Evolutionary conservation across 1,139 yeast genomes (phyloP), one percentile per base, ranked within the genome.

Genomic region (Barnettozyma hawaiiensis): DNA sequence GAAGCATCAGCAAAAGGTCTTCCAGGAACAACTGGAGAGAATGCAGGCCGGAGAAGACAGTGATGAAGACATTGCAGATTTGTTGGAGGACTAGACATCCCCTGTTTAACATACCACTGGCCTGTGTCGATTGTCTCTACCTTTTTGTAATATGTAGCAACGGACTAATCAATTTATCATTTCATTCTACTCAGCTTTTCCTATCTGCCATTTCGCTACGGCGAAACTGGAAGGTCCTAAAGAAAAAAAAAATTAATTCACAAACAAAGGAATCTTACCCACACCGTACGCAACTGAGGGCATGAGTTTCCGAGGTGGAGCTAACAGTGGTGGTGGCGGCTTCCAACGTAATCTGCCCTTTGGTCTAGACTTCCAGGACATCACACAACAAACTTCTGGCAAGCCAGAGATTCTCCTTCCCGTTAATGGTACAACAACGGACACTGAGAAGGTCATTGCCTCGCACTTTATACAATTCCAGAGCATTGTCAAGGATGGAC

Each of bases 361-460:
- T 61, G 90, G 90, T 5, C 62, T 82, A 42, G 86, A 79, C 44
- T 81, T 78, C 59, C 70, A 74, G 35, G 92, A 82, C 56, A 69
- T 82, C 36, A 9, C 45, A 11, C 45, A 45, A 19, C 47, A 46
- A 37, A 52, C 49, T 15, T 37, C 46, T 7, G 57, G 52, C 35
- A 53, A 51, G 42, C 60, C 60, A 7, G 45, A 46, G 39, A 56
- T 66, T 9, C 69, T 69, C n/a, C 59, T 84, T 22, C 96, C 96
- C 0, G 75, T 85, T 1, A 84, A 82, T 60, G 84, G 85, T 2
- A 72, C 79, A 5, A 64, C 81, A 22, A 72, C 74, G 3, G 65
- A 66, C 7, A 53, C 59, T 26, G 96, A 89, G 59, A 69, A 72
- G 44, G 66, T 70, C n/a, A 68, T 76, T 9, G 83, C 90, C 4